These are phyloP conservation scores for Cymbopogon citratus DNA, from an alignment of 176 grass and related monocot genomes.

Conservation along the genomic window DNA sequence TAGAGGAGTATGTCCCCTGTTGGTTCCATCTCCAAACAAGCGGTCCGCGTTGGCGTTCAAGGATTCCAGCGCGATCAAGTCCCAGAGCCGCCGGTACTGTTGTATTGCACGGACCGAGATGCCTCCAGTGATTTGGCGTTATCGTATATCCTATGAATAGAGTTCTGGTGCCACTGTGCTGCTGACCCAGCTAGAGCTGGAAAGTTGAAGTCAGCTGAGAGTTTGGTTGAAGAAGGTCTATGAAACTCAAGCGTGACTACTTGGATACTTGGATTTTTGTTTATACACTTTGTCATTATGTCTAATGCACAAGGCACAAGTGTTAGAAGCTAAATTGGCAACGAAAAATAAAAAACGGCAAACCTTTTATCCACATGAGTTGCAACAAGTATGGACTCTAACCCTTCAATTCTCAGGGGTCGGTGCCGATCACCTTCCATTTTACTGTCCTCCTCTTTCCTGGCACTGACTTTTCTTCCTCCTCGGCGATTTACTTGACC, in stretches of 20 bases:
- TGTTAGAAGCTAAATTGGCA: background rate
- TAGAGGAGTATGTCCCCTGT: no score
- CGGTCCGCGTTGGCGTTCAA: no score
- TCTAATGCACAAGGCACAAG: background rate
- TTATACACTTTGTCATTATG: background rate
- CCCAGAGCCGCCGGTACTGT: background rate
- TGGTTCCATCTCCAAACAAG: no score
- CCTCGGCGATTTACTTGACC: background rate
- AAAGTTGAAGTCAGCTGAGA: slow-evolving; percentile 1
- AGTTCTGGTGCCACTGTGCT: background rate
- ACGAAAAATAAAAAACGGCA: background rate
- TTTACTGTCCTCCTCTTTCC: background rate
- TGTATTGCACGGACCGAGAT: no score
- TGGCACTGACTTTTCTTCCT: background rate
- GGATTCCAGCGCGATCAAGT: no score
- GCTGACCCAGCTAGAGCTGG: background rate
- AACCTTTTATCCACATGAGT: background rate
- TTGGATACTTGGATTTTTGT: background rate
- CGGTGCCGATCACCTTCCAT: background rate
- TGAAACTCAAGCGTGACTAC: background rate
- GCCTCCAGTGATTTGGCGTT: no score
- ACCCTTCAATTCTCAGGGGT: background rate
- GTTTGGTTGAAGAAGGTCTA: background rate
- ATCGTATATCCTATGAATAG: no score
- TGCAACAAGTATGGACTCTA: background rate